Evolutionary conservation across 1,139 yeast species (phyloP), one percentile per base, ranked within the genome.

Genomic region (Lodderomyces parapsilosis): DNA sequence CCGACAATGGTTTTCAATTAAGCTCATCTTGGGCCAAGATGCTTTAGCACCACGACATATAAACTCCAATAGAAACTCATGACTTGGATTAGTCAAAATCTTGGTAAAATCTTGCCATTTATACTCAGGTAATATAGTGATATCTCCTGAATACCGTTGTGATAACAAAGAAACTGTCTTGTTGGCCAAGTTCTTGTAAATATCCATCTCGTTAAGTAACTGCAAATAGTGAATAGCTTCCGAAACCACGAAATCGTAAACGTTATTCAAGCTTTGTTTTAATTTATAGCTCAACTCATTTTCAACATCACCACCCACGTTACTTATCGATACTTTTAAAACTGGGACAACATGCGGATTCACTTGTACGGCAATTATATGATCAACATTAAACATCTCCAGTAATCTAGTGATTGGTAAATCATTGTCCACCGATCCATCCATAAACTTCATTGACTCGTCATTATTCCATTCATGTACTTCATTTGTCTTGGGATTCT

Each of bases 341-440:
- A 93, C 76, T 2, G 99, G 98, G 1, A 87, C 91, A 25, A 93
- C 95, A 59, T 93, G 99, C 0, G 98, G 96, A 56, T 94, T 89
- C 1, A 93, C 99, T 63, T 94, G 98, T 43, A 96, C 91, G 0
- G 96, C 98, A 57, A 93, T 88, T 48, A 93, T 91, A 60, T 94
- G 97, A 59, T 93, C 96, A 30, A 93, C 96, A 57, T 93, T 93
- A 60, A 93, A 94, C 91, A 93, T 87, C 62, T 93, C 99, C 39
- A 95, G 86, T 15, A 93, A 70, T 53, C 97, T 76, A 0, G 95
- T 77, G 24, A 90, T 83, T 2, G 99, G 99, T 41, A 93, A 67
- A 60, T 93, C 99, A 52, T 89, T 88, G 57, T 91, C 96, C 4
- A 94, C 96, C 0, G 96, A 89, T 0, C 99, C 99, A 63, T 94